Conservation (phyloP, 768 basidiomycete genomes). For the Roridomyces roridus region DNA sequence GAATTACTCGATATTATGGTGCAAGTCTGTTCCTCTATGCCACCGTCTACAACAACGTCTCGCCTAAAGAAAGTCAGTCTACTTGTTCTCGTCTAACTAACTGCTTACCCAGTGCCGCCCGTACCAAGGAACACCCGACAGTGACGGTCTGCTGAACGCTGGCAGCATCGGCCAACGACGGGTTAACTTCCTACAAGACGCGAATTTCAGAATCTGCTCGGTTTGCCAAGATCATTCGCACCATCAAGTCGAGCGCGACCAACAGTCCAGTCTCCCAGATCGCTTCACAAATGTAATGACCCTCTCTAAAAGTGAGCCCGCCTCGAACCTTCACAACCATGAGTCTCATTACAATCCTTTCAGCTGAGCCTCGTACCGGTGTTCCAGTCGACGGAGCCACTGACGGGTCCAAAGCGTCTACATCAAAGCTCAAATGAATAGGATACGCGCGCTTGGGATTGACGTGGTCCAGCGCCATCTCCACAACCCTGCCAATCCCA, state of each 20-base stretch:
- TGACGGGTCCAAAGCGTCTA: conserved; percentile 91
- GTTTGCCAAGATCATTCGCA: conserved; percentile 35
- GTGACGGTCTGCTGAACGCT: conserved; percentile 89
- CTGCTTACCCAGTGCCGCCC: conserved; percentile 78
- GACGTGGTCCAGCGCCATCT: conserved; percentile 95
- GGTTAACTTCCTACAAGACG: conserved; percentile 85
- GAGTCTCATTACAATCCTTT: background rate
- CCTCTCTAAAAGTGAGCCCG: conserved; percentile 95
- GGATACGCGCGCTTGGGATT: conserved; percentile 85
- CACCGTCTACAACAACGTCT: conserved; percentile 44
- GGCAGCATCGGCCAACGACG: conserved; percentile 79
- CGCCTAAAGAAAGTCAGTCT: conserved; percentile 39
- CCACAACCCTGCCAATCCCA: conserved; percentile 93
- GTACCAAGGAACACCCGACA: conserved; percentile 85
- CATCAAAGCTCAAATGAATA: conserved; percentile 96
- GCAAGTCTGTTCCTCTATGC: conserved; percentile 4
- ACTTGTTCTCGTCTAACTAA: background rate
- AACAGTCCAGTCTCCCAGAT: conserved; percentile 92
- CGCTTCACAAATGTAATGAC: conserved; percentile 97
- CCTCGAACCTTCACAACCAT: conserved; percentile 72
- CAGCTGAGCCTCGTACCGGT: conserved; percentile 47
- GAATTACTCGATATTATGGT: conserved; percentile 11
- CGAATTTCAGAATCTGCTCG: conserved; percentile 2
- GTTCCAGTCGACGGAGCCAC: conserved; percentile 98
- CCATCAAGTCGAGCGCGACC: conserved; percentile 95